These are phyloP conservation scores for Tubosaeta sp. DNA, from an alignment of 768 basidiomycete species.

Conservation along the genomic window DNA sequence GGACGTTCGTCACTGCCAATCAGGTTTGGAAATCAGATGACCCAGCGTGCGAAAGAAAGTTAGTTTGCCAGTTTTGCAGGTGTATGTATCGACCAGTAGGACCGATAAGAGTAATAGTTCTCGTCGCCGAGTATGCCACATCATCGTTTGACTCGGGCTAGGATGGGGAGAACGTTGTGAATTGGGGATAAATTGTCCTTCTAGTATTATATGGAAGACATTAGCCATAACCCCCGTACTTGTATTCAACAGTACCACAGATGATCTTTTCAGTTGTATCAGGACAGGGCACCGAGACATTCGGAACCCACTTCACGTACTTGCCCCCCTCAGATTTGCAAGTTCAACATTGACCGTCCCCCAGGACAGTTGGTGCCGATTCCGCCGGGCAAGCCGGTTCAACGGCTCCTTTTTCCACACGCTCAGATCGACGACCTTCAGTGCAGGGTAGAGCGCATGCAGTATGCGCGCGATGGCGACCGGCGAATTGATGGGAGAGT, in stretches of 20 bases:
- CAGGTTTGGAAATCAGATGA: background rate
- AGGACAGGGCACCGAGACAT: background rate
- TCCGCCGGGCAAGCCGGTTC: constrained; percentile 6
- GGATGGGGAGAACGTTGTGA: too few species aligned
- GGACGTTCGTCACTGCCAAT: background rate
- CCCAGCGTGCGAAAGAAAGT: background rate
- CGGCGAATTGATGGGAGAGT: constrained; percentile 15
- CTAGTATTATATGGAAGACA: too few species aligned
- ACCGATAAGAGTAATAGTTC: too few species aligned
- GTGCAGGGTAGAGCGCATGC: constrained; percentile 13
- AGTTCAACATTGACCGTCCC: constrained; percentile 17
- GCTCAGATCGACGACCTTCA: constrained; percentile 18
- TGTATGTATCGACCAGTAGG: too few species aligned
- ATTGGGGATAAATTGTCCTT: too few species aligned
- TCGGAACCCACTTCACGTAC: background rate
- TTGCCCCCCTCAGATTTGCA: background rate
- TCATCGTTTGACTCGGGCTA: too few species aligned
- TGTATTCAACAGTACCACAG: background rate
- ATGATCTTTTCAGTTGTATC: background rate
- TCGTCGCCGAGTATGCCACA: too few species aligned
- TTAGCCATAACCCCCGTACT: too few species aligned
- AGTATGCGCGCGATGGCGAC: constrained; percentile 8
- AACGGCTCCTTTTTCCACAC: constrained; percentile 15
- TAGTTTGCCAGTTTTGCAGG: too few species aligned
- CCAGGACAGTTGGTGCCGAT: constrained; percentile 14